These are phyloP conservation scores for Trichoderma gamsii DNA, from an alignment of 495 filamentous ascomycete genomes.

Conservation along the genomic window DNA sequence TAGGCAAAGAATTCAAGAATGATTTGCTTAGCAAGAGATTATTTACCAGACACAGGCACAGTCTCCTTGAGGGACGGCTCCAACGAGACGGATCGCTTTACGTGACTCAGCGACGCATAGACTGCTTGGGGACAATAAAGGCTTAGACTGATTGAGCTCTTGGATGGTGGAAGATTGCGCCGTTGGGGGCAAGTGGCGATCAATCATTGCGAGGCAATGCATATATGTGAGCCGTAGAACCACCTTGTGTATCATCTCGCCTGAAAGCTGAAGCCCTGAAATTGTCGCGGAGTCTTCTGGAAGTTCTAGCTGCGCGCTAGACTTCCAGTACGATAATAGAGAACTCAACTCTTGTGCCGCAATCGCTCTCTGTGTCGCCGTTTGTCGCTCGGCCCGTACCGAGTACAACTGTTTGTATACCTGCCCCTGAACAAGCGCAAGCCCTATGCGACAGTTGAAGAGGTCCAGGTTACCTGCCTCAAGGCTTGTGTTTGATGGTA, in stretches of 20 bases:
- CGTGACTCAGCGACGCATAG: conserved; percentile 13
- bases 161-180: conserved; percentile 2
- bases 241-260: conserved; percentile 15
- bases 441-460: conserved; percentile 18
- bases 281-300: background rate
- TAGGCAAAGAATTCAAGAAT: background rate
- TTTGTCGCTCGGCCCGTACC: conserved; percentile 16
- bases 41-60: conserved; percentile 14
- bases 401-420: conserved; percentile 20
- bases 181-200: conserved; percentile 4
- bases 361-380: conserved; percentile 12
- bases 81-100: conserved; percentile 13
- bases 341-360: conserved; percentile 17
- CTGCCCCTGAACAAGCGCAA: conserved; percentile 20
- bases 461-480: conserved; percentile 13
- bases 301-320: conserved; percentile 15
- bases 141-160: conserved; percentile 2
- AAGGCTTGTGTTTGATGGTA: conserved; percentile 13
- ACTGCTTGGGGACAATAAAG: background rate
- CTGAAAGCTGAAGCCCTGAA: conserved; percentile 6
- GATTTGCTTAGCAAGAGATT: background rate
- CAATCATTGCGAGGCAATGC: conserved; percentile 14
- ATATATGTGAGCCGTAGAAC: conserved; percentile 13
- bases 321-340: conserved; percentile 18
- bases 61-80: conserved; percentile 11